Conservation (phyloP, 805 yeast species). For the Phaffomyces opuntiae region DNA sequence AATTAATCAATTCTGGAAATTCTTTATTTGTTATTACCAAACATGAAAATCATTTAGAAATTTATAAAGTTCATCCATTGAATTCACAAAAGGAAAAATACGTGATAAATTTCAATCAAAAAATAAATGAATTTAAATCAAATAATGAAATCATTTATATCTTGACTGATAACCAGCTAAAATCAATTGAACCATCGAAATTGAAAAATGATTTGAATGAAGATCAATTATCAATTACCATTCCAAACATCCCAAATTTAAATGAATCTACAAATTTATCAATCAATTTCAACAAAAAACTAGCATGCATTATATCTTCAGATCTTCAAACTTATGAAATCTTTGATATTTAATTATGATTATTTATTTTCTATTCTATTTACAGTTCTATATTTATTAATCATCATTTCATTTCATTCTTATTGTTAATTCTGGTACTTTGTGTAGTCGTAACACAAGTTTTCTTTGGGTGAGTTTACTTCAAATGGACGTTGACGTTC, state of each 20-base stretch:
- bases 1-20: slow-evolving; percentile 6
- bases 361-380: not conserved
- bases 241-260: not conserved
- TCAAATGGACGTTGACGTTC: too few relatives aligned
- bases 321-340: slow-evolving; percentile 18
- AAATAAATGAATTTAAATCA: slow-evolving; percentile 10
- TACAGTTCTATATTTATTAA: not conserved
- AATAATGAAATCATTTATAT: slow-evolving; percentile 9
- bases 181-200: not conserved
- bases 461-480: too few relatives aligned
- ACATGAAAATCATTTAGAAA: slow-evolving; percentile 8
- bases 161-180: not conserved
- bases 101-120: slow-evolving; percentile 1
- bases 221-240: not conserved
- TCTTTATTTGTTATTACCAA: slow-evolving; percentile 7
- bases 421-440: too few relatives aligned
- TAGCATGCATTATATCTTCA: slow-evolving; percentile 33
- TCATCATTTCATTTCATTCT: not conserved
- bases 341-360: not conserved
- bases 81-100: not conserved
- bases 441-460: too few relatives aligned
- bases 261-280: slow-evolving; percentile 22
- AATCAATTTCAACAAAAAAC: slow-evolving; percentile 20
- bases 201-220: not conserved
- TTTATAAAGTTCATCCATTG: slow-evolving; percentile 8